Evolutionary conservation across 805 yeast genomes (phyloP), one percentile per base, ranked within the genome.

Genomic region (Ascoidea rubescens): DNA sequence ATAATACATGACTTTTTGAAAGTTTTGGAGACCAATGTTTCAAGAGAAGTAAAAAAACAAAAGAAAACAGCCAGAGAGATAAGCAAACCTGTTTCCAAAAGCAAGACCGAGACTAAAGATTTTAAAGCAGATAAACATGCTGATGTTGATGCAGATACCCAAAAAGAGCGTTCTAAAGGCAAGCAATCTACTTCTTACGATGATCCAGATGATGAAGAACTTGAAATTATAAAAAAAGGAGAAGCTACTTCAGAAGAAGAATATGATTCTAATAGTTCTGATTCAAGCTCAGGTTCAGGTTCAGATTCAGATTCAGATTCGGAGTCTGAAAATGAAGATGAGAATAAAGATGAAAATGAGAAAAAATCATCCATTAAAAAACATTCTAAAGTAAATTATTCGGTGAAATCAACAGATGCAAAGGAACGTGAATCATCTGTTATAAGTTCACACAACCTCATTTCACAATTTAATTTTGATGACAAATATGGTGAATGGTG

Each of bases 121-220:
- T 56, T 62, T 45, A 60, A 62, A 4, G 67, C 62, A 48, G 68
- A 63, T 10, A 67, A 63, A 43, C 65, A 67, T 45, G 77, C 70
- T 45, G 83, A 75, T 55, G 80, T 70, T 37, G 84, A 76, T 53
- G 87, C 80, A 51, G 75, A 74, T 48, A 84, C 80, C 56, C 87
- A 78, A 55, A 79, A 75, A 61, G 68, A 75, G 54, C 77, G 72
- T 57, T 69, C 75, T 51, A 83, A 82, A 58, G 73, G 81, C 45
- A 87, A 88, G 60, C 96, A 90, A 69, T 82, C 95, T 16, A 91
- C 86, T 45, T 88, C 96, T 1, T 88, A 88, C 60, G 98, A 90
- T 57, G 96, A 80, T 14, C 96, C 96, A 42, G 98, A 90, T 68
- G 97, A 90, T 56, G 98, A 88, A 33, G 97, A 90, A 64, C 72